Conservation (phyloP, 1,284 basidiomycete genomes). For the Sanghuangporus sanghuang region DNA sequence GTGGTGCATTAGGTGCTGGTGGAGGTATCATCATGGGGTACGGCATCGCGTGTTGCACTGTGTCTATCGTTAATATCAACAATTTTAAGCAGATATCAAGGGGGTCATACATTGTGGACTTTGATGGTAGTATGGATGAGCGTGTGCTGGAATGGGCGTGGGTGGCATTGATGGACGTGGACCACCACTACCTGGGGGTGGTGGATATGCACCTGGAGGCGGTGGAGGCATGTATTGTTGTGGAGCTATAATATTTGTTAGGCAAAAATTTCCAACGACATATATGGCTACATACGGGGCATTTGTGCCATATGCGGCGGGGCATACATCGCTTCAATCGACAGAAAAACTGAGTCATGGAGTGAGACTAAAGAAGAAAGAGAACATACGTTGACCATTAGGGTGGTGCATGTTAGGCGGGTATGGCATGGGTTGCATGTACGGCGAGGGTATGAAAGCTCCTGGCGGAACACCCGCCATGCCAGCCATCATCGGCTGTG, state of each 20-base stretch:
- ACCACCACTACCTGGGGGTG: constrained; percentile 66
- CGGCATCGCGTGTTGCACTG: constrained; percentile 77
- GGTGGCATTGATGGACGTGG: constrained; percentile 81
- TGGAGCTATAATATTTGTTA: constrained; percentile 36
- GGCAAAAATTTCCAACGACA: not conserved
- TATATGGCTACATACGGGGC: constrained; percentile 54
- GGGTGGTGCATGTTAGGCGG: constrained; percentile 68
- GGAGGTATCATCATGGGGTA: constrained; percentile 87
- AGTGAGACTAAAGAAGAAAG: not conserved
- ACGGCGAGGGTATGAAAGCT: constrained; percentile 68
- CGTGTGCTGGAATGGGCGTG: constrained; percentile 76
- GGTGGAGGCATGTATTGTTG: constrained; percentile 68
- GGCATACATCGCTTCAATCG: constrained; percentile 64
- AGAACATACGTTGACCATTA: constrained; percentile 46
- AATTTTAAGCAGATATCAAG: constrained; percentile 23
- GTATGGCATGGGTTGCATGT: constrained; percentile 80
- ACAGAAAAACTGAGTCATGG: not conserved
- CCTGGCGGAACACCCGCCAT: constrained; percentile 74
- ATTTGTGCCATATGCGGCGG: constrained; percentile 75
- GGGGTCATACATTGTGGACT: constrained; percentile 70
- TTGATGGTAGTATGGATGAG: constrained; percentile 80
- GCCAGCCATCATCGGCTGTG: constrained; percentile 72
- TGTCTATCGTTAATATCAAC: constrained; percentile 26
- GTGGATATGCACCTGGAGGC: constrained; percentile 58
- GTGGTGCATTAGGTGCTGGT: constrained; percentile 54